Conservation (phyloP, 441 rosid species). For the Euphorbia schlechtendalii region DNA sequence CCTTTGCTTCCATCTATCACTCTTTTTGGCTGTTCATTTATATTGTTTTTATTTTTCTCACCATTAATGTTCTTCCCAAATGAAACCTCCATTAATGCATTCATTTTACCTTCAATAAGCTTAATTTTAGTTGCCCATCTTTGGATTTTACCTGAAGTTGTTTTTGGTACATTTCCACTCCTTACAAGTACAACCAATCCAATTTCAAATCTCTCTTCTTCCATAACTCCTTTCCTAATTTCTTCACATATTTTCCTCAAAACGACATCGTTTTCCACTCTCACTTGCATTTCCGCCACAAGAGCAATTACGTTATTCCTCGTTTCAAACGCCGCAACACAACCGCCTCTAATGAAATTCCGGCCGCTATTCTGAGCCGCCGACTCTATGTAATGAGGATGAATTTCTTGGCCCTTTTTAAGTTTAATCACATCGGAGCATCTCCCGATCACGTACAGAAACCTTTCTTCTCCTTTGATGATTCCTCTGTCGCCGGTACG, state of each 20-base stretch:
- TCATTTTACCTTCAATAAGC: constrained; percentile 31
- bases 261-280: constrained; percentile 12
- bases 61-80: constrained; percentile 17
- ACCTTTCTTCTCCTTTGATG: constrained; percentile 40
- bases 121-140: constrained; percentile 48
- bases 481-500: constrained; percentile 54
- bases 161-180: constrained; percentile 40
- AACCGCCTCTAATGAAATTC: constrained; percentile 42
- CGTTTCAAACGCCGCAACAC: constrained; percentile 39
- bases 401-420: constrained; percentile 25
- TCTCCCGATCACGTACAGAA: constrained; percentile 48
- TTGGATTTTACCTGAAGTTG: constrained; percentile 57
- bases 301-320: constrained; percentile 24
- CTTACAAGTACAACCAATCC: constrained; percentile 44
- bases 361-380: constrained; percentile 35
- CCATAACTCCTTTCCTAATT: constrained; percentile 27
- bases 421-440: constrained; percentile 41
- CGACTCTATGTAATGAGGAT: constrained; percentile 50
- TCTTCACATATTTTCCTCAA: constrained; percentile 33
- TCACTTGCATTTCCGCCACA: constrained; percentile 46
- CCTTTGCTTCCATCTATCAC: background rate
- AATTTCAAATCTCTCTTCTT: constrained; percentile 30
- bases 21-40: background rate
- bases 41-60: background rate
- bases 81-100: constrained; percentile 24